Conservation (phyloP, 2,329 filamentous ascomycete species). For the Fusarium austroafricanum region DNA sequence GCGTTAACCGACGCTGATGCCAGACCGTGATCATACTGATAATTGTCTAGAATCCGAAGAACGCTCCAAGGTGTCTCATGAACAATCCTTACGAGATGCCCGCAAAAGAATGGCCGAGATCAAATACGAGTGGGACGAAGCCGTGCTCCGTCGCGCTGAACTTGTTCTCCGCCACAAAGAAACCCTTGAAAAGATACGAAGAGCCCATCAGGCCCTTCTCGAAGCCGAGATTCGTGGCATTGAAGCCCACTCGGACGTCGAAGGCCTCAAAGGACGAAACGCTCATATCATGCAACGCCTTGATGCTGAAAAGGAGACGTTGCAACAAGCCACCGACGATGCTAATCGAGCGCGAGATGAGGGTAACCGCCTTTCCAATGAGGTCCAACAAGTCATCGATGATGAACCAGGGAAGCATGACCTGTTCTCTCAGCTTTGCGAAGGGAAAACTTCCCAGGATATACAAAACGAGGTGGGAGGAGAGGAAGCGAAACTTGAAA, state of each 20-base stretch:
- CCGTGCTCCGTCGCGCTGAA: constrained; percentile 67
- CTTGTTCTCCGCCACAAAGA: constrained; percentile 65
- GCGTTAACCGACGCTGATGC: constrained; percentile 47
- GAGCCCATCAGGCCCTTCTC: constrained; percentile 71
- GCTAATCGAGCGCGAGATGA: constrained; percentile 53
- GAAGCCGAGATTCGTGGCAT: constrained; percentile 77
- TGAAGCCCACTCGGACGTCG: constrained; percentile 85
- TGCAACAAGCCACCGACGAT: constrained; percentile 53
- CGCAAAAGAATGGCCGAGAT: constrained; percentile 60
- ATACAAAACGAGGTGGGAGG: constrained; percentile 80
- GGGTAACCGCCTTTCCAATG: constrained; percentile 47
- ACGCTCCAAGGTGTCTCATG: constrained; percentile 46
- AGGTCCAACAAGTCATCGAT: constrained; percentile 55
- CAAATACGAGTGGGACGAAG: constrained; percentile 65
- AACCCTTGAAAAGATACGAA: constrained; percentile 70
- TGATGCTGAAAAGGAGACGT: constrained; percentile 56
- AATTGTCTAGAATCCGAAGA: constrained; percentile 52
- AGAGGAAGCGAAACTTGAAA: constrained; percentile 79
- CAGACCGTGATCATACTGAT: not conserved
- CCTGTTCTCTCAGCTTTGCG: constrained; percentile 57
- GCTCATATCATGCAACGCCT: constrained; percentile 66
- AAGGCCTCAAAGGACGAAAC: constrained; percentile 75
- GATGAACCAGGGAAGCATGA: constrained; percentile 54
- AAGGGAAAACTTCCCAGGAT: constrained; percentile 67
- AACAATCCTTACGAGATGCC: constrained; percentile 50